Percentiles rank a stretch among this genome's conserved stretches.
These are phyloP conservation scores for Ganoderma lingzhi DNA, from an alignment of 1,284 basidiomycete species.

Conservation along the genomic window DNA sequence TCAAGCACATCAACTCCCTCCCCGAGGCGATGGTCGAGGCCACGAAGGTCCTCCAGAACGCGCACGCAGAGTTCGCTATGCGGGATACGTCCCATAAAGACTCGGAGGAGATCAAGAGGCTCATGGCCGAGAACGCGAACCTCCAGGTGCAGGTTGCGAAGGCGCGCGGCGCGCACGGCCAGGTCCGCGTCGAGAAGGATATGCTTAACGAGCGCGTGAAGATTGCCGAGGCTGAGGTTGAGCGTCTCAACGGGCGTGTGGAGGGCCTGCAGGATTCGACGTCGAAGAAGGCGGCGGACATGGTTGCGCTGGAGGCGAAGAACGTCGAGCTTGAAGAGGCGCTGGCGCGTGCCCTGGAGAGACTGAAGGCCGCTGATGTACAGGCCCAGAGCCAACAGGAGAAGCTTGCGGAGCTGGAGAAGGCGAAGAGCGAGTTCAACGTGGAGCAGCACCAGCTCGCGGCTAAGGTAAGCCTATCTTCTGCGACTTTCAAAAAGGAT, in stretches of 20 bases:
- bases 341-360: constrained; percentile 69
- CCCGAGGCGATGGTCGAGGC: constrained; percentile 67
- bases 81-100: constrained; percentile 65
- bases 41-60: constrained; percentile 61
- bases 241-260: constrained; percentile 59
- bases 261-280: constrained; percentile 60
- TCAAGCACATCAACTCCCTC: constrained; percentile 61
- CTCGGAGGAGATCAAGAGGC: constrained; percentile 70
- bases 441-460: constrained; percentile 64
- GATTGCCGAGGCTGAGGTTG: constrained; percentile 69
- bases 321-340: constrained; percentile 73
- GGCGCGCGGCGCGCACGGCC: constrained; percentile 77
- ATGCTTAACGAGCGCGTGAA: constrained; percentile 66
- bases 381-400: constrained; percentile 64
- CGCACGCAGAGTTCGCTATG: constrained; percentile 68
- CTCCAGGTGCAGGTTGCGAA: constrained; percentile 75
- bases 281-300: constrained; percentile 54
- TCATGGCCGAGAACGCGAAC: constrained; percentile 62
- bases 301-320: constrained; percentile 57
- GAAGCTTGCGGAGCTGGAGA: constrained; percentile 69
- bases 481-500: background rate
- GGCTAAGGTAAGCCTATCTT: constrained; percentile 57
- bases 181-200: constrained; percentile 84
- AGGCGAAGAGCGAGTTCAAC: constrained; percentile 56
- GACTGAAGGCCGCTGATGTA: constrained; percentile 76